Evolutionary conservation across 257 asterid species (phyloP), one percentile per base, ranked within the genome.

Genomic region (Cynanchum wilfordii): DNA sequence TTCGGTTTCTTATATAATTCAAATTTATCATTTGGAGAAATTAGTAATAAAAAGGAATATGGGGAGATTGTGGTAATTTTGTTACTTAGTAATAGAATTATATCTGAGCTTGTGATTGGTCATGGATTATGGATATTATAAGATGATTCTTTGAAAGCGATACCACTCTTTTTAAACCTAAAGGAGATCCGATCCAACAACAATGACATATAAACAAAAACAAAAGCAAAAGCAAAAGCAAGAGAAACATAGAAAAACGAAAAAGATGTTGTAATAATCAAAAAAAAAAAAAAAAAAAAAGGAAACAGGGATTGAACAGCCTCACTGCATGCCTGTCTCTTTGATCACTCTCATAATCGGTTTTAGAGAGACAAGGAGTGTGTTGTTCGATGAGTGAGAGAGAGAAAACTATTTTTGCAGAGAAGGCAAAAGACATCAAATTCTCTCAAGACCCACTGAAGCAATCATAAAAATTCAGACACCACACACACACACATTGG

Each of bases 251-350:
- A 47, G 72, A 71, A 78, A 73, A 79, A 80, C 77, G 22, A 3
- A 19, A 51, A 42, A 42, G 47, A 42, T 42, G 11, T 42, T 42
- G 11, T 42, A 42, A 42, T 42, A 7, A 7, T 7, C 10, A 5
- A 0, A 42, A 42, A 8, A 40, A 54, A 73, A 17, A 38, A 36
- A 3, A 17, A 49, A 76, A 70, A 70, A 59, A 80, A 79, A 78
- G 66, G 71, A 74, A 76, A 59, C 44, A 77, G 83, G 69, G 75
- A 81, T 72, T 62, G 75, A 75, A 84, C 84, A 76, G 70, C 79
- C 60, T 78, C 80, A 79, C 45, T 73, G 92, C 96, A 88, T 88
- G 94, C 89, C 78, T 84, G 87, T 87, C 86, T 75, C 81, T 68
- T 75, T 47, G 70, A 47, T 74, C 80, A 55, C 80, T 54, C 74